Conservation (phyloP, 2,329 filamentous ascomycete genomes). For the Sclerotinia nivalis region DNA sequence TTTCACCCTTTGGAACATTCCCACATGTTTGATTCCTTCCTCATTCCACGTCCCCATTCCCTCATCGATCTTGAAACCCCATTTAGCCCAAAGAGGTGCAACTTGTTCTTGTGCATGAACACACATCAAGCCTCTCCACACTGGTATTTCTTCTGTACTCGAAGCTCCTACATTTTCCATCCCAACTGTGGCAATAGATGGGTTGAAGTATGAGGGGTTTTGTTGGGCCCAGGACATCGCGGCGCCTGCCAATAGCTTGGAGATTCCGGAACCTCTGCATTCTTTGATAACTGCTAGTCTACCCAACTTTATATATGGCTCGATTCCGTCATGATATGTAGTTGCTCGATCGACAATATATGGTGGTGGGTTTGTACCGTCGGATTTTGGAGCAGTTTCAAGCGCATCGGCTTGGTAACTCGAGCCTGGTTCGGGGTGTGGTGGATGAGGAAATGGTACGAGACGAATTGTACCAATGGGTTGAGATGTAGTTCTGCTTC, state of each 20-base stretch:
- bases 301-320: slow-evolving; percentile 82
- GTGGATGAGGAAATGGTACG: slow-evolving; percentile 56
- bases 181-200: slow-evolving; percentile 45
- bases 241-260: slow-evolving; percentile 63
- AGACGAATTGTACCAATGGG: slow-evolving; percentile 49
- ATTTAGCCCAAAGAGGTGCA: slow-evolving; percentile 63
- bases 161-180: slow-evolving; percentile 48
- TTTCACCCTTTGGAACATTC: slow-evolving; percentile 66
- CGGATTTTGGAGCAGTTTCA: slow-evolving; percentile 22
- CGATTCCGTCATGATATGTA: slow-evolving; percentile 58
- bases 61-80: slow-evolving; percentile 75
- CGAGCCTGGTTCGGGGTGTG: slow-evolving; percentile 57
- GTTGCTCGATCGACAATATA: slow-evolving; percentile 43
- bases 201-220: slow-evolving; percentile 58
- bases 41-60: slow-evolving; percentile 77
- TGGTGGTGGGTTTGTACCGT: slow-evolving; percentile 24
- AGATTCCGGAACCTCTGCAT: slow-evolving; percentile 57
- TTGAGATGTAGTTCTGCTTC: slow-evolving; percentile 44
- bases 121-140: slow-evolving; percentile 75
- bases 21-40: slow-evolving; percentile 82
- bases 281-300: slow-evolving; percentile 69
- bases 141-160: slow-evolving; percentile 47
- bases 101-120: slow-evolving; percentile 76
- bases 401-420: slow-evolving; percentile 32
- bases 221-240: slow-evolving; percentile 66